These are phyloP conservation scores for Xylariaceae sp. DNA, from an alignment of 2,329 filamentous ascomycete species.

Conservation along the genomic window DNA sequence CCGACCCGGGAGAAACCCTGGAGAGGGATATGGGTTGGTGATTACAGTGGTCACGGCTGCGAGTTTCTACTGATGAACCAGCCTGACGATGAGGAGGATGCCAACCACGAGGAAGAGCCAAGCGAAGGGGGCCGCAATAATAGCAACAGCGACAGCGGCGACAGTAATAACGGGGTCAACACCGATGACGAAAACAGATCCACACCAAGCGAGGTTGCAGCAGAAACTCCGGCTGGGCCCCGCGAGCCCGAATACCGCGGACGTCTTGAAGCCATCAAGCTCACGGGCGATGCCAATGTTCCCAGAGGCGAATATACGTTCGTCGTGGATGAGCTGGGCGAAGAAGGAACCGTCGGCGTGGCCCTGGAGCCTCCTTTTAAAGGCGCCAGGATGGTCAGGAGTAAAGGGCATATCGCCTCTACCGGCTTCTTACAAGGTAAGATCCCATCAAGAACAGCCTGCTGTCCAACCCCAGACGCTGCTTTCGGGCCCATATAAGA, in stretches of 20 bases:
- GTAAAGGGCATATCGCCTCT: conserved; percentile 69
- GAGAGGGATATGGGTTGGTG: conserved; percentile 86
- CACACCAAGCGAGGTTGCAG: too few relatives aligned
- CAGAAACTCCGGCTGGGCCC: too few relatives aligned
- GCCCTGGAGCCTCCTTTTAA: conserved; percentile 61
- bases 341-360: conserved; percentile 53
- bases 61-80: conserved; percentile 84
- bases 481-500: too few relatives aligned
- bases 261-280: conserved; percentile 72
- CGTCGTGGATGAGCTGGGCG: conserved; percentile 68
- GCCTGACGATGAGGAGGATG: conserved; percentile 46
- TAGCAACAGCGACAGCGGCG: too few relatives aligned
- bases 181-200: too few relatives aligned
- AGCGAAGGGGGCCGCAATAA: conserved; percentile 38
- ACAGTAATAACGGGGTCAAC: too few relatives aligned
- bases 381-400: conserved; percentile 67
- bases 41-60: conserved; percentile 80
- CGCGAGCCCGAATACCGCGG: conserved; percentile 50
- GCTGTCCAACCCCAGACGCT: too few relatives aligned
- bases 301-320: conserved; percentile 82
- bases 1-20: conserved; percentile 75
- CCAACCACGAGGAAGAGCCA: conserved; percentile 38
- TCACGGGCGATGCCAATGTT: conserved; percentile 87
- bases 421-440: conserved; percentile 65
- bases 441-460: too few relatives aligned